Conservation (phyloP, 2,329 filamentous ascomycete species). For the Karstenula rhodostoma region DNA sequence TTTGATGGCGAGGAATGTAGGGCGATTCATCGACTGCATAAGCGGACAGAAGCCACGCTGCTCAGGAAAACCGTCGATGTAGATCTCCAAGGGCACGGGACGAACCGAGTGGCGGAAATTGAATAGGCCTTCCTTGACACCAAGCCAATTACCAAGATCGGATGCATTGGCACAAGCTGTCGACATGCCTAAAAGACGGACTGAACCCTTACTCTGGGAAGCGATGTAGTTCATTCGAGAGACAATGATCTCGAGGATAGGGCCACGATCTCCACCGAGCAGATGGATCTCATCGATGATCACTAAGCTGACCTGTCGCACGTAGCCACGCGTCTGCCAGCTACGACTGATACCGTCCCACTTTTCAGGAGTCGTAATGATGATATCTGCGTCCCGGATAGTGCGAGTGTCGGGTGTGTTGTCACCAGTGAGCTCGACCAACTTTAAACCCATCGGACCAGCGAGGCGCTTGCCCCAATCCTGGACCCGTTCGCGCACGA, state of each 20-base stretch:
- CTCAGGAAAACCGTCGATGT: conserved; percentile 96
- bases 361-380: conserved; percentile 99
- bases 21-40: conserved; percentile 99
- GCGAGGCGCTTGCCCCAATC: conserved; percentile 90
- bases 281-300: conserved; percentile 99
- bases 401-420: conserved; percentile 97
- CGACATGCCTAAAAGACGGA: conserved; percentile 96
- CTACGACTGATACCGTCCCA: conserved; percentile 99
- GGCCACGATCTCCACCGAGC: conserved; percentile 93
- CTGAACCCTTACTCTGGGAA: conserved; percentile 86
- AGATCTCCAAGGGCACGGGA: conserved; percentile 93
- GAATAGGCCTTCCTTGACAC: conserved; percentile 92
- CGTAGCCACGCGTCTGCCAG: conserved; percentile 97
- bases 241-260: conserved; percentile 97
- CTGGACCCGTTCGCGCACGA: conserved; percentile 93
- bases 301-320: conserved; percentile 91
- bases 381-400: conserved; percentile 94
- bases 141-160: conserved; percentile 94
- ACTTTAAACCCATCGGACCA: conserved; percentile 80
- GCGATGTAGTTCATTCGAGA: conserved; percentile 98
- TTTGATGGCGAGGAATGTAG: conserved; percentile 95
- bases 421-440: conserved; percentile 96
- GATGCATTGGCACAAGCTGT: conserved; percentile 96
- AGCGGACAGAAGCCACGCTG: conserved; percentile 93
- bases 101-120: conserved; percentile 98